Base-by-base conservation (phyloP, 352 stramenopile genomes). In the Phytopythium cucurbitacearum region DNA sequence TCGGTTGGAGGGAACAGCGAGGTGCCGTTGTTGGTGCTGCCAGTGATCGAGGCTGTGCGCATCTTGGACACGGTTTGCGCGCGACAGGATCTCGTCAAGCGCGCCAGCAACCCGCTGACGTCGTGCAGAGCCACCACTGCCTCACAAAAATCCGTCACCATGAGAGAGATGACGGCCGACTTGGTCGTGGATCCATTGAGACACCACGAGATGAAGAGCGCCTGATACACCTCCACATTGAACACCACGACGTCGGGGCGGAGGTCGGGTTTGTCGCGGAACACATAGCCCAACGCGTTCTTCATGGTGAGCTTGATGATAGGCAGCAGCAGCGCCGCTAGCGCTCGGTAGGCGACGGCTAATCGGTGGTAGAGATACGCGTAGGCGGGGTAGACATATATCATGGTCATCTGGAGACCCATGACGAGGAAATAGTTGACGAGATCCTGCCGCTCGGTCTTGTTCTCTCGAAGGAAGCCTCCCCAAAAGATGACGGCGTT, bases 401-500 rank as follows among this genome's bases (percentile, higher is more conserved):
- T 9, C 36, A 44, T 35, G 11, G 13, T 16, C 0, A 37, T 5
- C 6, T 53, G 48, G 0, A 49, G 12, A 1, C 7, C 4, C 1
- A 32, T 5, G 10, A 38, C 10, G 8, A 2, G 2, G 32, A 49
- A 49, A 28, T n/a, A 49, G 28, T 8, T 32, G 32, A 56, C n/a
- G 3, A 79, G 13, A 11, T 73, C 52, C 5, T 43, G 39, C 2
- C 56, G 49, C 3, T 64, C 41, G 5, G 39, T 41, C 0, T 33
- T 39, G 40, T 76, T 62, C n/a, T 42, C 41, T 8, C 45, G 56
- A 34, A 85, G 36, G 11, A 53, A 59, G 5, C 35, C 8, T 0
- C 61, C 57, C 40, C 71, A 83, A 21, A 59, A 59, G n/a, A 50
- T 37, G 3, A 37, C 55, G 35, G 70, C 67, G 40, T 56, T 53